phyloP scores from a whole-genome alignment of 2,329 filamentous ascomycete genomes.

The Diaporthe longicolla region DNA sequence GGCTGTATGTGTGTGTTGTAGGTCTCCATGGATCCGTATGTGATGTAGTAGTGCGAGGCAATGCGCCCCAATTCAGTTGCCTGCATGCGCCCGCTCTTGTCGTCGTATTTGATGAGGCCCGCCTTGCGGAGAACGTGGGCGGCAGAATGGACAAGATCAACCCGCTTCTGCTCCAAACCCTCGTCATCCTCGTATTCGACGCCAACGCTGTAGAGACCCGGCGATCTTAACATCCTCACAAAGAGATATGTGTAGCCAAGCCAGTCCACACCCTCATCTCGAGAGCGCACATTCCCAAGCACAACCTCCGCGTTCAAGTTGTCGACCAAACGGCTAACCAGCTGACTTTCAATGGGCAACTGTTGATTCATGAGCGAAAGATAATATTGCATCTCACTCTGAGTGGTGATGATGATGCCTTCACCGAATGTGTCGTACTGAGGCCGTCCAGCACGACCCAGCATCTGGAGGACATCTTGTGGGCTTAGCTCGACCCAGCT shows the following conservation, averaged over 20 bases:
- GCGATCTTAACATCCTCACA: slow-evolving; percentile 96
- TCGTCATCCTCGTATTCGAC: slow-evolving; percentile 95
- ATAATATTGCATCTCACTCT: slow-evolving; percentile 96
- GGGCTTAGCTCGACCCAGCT: slow-evolving; percentile 98
- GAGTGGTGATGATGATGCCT: slow-evolving; percentile 98
- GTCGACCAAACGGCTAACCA: slow-evolving; percentile 92
- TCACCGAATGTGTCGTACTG: slow-evolving; percentile 99
- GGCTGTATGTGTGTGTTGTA: slow-evolving; percentile 97
- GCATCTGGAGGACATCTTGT: slow-evolving; percentile 98
- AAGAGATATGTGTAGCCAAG: slow-evolving; percentile 98
- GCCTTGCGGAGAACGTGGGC: slow-evolving; percentile 89
- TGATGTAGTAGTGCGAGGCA: slow-evolving; percentile 98
- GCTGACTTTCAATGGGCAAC: slow-evolving; percentile 95
- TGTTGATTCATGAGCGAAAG: slow-evolving; percentile 97
- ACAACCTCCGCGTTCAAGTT: slow-evolving; percentile 98
- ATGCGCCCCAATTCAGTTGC: slow-evolving; percentile 95
- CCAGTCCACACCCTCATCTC: slow-evolving; percentile 99
- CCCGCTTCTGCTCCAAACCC: slow-evolving; percentile 92
- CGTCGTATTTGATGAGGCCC: slow-evolving; percentile 94
- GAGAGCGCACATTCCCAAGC: slow-evolving; percentile 88
- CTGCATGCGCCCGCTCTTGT: slow-evolving; percentile 89
- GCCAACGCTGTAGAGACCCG: slow-evolving; percentile 94
- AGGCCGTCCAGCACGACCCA: slow-evolving; percentile 94
- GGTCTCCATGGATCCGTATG: slow-evolving; percentile 94
- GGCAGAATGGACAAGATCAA: slow-evolving; percentile 97